These are phyloP conservation scores for Tetradesmus lagerheimii DNA, from an alignment of 139 green algal genomes.

Conservation along the genomic window DNA sequence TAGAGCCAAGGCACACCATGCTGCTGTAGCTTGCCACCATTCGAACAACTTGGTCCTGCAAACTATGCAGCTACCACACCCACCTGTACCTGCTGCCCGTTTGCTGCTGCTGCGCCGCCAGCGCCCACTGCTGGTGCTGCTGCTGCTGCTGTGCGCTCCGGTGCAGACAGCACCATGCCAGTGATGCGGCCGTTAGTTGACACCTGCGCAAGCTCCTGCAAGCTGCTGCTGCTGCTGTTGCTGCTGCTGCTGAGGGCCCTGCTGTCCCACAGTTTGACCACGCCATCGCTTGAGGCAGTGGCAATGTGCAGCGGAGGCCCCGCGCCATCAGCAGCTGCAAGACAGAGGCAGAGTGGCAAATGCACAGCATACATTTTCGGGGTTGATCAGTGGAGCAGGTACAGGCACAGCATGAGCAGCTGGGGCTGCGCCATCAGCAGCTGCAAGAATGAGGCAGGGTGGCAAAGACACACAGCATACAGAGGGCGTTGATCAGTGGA, in stretches of 20 bases:
- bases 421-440: background rate
- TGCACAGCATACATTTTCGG: background rate
- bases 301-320: conserved; percentile 54
- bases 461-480: too few species aligned
- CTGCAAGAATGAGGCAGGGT: too few species aligned
- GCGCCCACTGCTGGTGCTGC: conserved; percentile 12
- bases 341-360: background rate
- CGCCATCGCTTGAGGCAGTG: conserved; percentile 74
- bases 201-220: conserved; percentile 27
- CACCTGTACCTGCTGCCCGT: background rate
- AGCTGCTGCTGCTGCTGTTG: background rate
- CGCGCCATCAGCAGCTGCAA: background rate
- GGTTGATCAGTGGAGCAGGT: background rate
- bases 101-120: conserved; percentile 14
- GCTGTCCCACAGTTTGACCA: conserved; percentile 79
- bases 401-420: background rate
- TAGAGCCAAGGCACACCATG: background rate
- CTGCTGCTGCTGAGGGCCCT: conserved; percentile 16
- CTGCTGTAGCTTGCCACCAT: background rate
- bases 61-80: background rate
- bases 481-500: background rate
- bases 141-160: background rate
- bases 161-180: conserved; percentile 49
- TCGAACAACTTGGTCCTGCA: background rate
- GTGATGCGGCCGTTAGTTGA: conserved; percentile 59